phyloP scores from a whole-genome alignment of 225 moss, liverwort and hornwort species.

The Polytrichum formosum region DNA sequence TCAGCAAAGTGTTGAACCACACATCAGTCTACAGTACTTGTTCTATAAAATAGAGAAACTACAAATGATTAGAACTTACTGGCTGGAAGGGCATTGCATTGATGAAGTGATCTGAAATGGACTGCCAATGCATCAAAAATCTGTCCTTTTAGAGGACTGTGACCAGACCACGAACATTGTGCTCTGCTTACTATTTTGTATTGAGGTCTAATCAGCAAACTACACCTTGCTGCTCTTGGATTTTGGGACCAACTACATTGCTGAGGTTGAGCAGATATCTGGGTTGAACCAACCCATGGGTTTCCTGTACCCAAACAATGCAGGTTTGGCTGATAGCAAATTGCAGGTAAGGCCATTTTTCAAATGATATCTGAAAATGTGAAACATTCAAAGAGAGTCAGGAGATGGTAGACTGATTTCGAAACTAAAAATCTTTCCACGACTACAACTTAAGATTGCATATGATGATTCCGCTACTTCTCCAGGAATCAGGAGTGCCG shows the following conservation, averaged over 20 bases:
- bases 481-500: too few species aligned
- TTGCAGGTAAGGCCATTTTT: slow-evolving; percentile 35
- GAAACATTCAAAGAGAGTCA: too few species aligned
- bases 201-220: slow-evolving; percentile 15
- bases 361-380: background rate
- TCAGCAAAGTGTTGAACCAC: background rate
- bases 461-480: too few species aligned
- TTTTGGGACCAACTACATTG: slow-evolving; percentile 11
- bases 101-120: slow-evolving; percentile 11
- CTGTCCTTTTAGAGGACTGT: too few species aligned
- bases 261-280: background rate
- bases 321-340: slow-evolving; percentile 29
- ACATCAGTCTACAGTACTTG: background rate
- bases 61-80: slow-evolving; percentile 22
- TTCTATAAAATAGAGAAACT: too few species aligned
- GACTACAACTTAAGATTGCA: too few species aligned
- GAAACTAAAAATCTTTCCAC: too few species aligned
- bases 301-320: slow-evolving; percentile 20
- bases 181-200: background rate
- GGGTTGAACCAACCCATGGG: background rate
- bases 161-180: too few species aligned
- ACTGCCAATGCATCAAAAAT: background rate
- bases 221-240: slow-evolving; percentile 15
- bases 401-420: too few species aligned
- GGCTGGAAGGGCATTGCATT: slow-evolving; percentile 41